phyloP scores from a whole-genome alignment of 495 filamentous ascomycete species.

The Evernia prunastri region DNA sequence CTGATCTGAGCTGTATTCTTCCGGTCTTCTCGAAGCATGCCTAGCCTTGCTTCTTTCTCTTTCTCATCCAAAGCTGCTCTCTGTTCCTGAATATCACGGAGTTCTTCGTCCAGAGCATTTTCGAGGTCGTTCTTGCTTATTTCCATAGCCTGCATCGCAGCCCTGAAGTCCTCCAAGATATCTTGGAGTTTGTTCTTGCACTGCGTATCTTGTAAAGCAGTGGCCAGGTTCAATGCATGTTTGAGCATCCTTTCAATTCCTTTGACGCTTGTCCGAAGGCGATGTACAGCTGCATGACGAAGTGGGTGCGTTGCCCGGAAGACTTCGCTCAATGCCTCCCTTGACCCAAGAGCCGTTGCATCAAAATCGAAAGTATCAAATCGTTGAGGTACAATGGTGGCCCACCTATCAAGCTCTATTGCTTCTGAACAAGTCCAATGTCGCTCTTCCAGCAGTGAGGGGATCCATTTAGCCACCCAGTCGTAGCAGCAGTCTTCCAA shows the following conservation, averaged over 20 bases:
- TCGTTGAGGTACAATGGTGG: not conserved
- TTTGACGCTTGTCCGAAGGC: not conserved
- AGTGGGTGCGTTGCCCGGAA: not conserved
- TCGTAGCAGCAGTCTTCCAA: conserved; percentile 5
- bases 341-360: not conserved
- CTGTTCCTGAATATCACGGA: not conserved
- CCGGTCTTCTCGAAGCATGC: not conserved
- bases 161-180: not conserved
- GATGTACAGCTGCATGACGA: conserved; percentile 6
- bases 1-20: not conserved
- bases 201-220: not conserved
- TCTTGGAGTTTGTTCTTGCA: not conserved
- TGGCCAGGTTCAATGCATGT: not conserved
- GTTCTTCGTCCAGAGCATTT: not conserved
- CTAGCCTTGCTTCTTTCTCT: not conserved
- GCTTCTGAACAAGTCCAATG: not conserved
- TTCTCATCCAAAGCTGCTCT: not conserved
- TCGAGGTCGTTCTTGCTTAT: not conserved
- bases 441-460: not conserved
- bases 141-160: not conserved
- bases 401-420: not conserved
- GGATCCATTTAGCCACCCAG: not conserved
- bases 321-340: not conserved
- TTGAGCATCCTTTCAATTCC: conserved; percentile 5
- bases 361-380: too few species aligned